phyloP scores from a whole-genome alignment of 768 basidiomycete genomes.

The Boletus speciosus region DNA sequence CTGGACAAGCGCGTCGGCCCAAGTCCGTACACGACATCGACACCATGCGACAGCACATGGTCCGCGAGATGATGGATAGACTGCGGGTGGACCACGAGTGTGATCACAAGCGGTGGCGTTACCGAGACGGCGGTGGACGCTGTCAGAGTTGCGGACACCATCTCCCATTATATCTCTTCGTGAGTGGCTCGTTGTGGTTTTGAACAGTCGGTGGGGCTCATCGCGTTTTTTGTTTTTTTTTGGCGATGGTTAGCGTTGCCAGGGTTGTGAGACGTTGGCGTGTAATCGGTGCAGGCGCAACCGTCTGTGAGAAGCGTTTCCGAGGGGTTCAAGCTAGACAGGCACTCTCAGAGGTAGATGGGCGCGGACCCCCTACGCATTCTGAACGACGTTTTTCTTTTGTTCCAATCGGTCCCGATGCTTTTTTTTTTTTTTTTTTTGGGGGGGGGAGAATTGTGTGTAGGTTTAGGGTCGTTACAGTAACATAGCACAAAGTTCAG shows the following conservation, averaged over 20 bases:
- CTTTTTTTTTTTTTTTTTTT: not conserved
- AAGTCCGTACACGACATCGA: not conserved
- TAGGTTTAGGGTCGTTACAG: not conserved
- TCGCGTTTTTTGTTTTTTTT: not conserved
- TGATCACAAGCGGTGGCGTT: constrained; percentile 40
- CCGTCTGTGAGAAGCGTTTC: constrained; percentile 22
- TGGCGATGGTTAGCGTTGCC: constrained; percentile 27
- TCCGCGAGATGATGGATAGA: constrained; percentile 33
- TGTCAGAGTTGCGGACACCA: constrained; percentile 46
- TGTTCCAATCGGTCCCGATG: not conserved
- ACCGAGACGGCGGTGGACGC: constrained; percentile 38
- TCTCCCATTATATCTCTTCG: constrained; percentile 46
- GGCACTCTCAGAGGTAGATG: not conserved
- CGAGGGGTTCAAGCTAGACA: not conserved
- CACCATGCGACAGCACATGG: constrained; percentile 15
- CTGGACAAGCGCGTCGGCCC: not conserved
- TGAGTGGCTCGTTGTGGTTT: constrained; percentile 27
- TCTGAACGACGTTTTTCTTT: not conserved
- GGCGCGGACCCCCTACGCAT: not conserved
- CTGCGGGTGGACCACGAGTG: constrained; percentile 58
- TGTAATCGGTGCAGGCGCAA: constrained; percentile 39
- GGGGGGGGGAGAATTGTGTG: not conserved
- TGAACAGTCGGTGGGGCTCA: not conserved
- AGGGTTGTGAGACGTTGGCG: constrained; percentile 30
- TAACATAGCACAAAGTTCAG: not conserved